Percentiles rank a stretch among this genome's conserved stretches.
Evolutionary conservation across 805 yeast genomes (phyloP).

Genomic region (Sungouiella thailandica): DNA sequence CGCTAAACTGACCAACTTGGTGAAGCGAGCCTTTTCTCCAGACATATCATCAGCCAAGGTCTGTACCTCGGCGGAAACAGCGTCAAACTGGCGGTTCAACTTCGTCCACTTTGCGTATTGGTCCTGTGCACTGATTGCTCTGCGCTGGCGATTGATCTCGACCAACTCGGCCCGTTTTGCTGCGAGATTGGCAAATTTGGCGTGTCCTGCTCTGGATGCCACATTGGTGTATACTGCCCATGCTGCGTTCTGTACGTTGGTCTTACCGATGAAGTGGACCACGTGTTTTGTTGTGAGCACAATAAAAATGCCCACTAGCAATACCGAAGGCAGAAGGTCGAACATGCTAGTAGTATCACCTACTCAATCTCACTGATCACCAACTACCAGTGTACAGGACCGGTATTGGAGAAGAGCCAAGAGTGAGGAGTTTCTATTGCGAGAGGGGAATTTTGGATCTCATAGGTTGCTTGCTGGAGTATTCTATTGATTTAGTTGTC

Average conservation of each 20-base stretch:
- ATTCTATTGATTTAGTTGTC: too few relatives aligned
- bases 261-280: conserved; percentile 33
- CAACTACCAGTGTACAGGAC: too few relatives aligned
- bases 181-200: conserved; percentile 20
- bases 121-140: conserved; percentile 77
- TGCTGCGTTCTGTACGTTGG: conserved; percentile 23
- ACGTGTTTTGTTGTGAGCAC: conserved; percentile 18
- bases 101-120: conserved; percentile 96
- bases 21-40: conserved; percentile 29
- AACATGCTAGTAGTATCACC: conserved; percentile 10
- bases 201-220: conserved; percentile 31
- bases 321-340: conserved; percentile 32
- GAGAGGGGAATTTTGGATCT: too few relatives aligned
- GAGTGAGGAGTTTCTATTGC: too few relatives aligned
- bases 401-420: too few relatives aligned
- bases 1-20: conserved; percentile 24
- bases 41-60: conserved; percentile 35
- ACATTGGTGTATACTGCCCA: conserved; percentile 36
- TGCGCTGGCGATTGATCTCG: conserved; percentile 47
- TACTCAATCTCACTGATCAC: too few relatives aligned
- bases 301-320: conserved; percentile 28
- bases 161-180: conserved; percentile 40
- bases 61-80: conserved; percentile 49
- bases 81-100: conserved; percentile 67
- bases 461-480: too few relatives aligned